Conservation (phyloP, 2,329 filamentous ascomycete genomes). For the Fusarium setosum region DNA sequence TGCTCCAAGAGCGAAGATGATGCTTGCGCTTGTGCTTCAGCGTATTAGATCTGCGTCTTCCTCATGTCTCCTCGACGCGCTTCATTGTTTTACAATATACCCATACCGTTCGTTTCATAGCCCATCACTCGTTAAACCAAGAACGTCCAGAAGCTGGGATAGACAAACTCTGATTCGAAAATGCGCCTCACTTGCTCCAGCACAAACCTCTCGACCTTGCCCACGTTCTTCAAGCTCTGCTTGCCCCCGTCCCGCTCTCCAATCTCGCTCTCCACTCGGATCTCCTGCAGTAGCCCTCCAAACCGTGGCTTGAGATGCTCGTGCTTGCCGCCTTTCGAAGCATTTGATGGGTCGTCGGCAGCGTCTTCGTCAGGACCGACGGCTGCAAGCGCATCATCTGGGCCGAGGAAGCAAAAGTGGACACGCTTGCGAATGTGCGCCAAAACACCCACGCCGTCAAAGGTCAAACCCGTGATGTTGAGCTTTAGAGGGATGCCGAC, state of each 20-base stretch:
- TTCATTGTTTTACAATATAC: slow-evolving; percentile 36
- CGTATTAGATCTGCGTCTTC: neutral
- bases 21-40: slow-evolving; percentile 9
- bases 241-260: slow-evolving; percentile 91
- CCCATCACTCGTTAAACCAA: slow-evolving; percentile 68
- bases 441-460: slow-evolving; percentile 93
- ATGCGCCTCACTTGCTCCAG: slow-evolving; percentile 96
- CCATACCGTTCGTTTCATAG: slow-evolving; percentile 21
- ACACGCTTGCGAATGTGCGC: slow-evolving; percentile 90
- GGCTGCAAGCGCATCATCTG: slow-evolving; percentile 86
- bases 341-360: too few species aligned
- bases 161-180: slow-evolving; percentile 98
- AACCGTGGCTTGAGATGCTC: slow-evolving; percentile 54
- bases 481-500: slow-evolving; percentile 94
- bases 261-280: slow-evolving; percentile 97
- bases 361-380: slow-evolving; percentile 63
- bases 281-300: slow-evolving; percentile 88
- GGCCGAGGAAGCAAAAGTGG: slow-evolving; percentile 94
- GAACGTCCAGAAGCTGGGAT: slow-evolving; percentile 98
- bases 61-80: slow-evolving; percentile 9
- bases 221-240: slow-evolving; percentile 97
- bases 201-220: slow-evolving; percentile 98
- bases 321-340: slow-evolving; percentile 31
- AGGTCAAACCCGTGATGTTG: slow-evolving; percentile 93
- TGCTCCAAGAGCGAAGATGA: slow-evolving; percentile 22